A percentile compares a stretch with the other conserved stretches of the same genome.
Conservation (phyloP, 345 rosid genomes). For the Orychophragmus violaceus region DNA sequence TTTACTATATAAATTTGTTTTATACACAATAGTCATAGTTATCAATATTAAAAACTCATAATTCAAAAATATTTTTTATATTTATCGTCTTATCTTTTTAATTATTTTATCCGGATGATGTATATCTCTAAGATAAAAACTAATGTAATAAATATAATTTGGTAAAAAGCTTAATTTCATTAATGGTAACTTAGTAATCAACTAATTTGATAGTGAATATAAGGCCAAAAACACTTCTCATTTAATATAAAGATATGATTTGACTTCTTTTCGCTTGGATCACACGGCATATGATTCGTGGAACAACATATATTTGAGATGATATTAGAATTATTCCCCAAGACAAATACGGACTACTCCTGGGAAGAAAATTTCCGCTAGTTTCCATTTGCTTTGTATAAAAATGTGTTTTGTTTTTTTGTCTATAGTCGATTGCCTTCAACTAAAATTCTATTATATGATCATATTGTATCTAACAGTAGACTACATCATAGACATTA, state of each 20-base stretch:
- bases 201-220: too few relatives aligned
- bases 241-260: neutral
- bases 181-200: too few relatives aligned
- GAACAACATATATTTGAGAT: neutral
- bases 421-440: neutral
- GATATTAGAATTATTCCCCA: neutral
- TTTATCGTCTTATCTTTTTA: too few relatives aligned
- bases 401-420: neutral
- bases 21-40: too few relatives aligned
- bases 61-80: too few relatives aligned
- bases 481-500: neutral
- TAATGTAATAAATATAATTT: too few relatives aligned
- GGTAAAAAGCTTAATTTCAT: too few relatives aligned
- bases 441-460: neutral
- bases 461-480: neutral
- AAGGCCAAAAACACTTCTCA: too few relatives aligned
- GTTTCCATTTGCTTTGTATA: neutral
- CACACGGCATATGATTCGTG: slow-evolving; percentile 27
- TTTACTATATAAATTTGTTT: too few relatives aligned
- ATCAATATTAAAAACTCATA: too few relatives aligned
- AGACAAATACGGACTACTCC: neutral
- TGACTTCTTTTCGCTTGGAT: slow-evolving; percentile 4
- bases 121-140: too few relatives aligned
- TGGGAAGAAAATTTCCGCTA: neutral
- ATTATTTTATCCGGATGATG: too few relatives aligned